Conservation (phyloP, 495 filamentous ascomycete species). For the Annulohypoxylon moriforme region DNA sequence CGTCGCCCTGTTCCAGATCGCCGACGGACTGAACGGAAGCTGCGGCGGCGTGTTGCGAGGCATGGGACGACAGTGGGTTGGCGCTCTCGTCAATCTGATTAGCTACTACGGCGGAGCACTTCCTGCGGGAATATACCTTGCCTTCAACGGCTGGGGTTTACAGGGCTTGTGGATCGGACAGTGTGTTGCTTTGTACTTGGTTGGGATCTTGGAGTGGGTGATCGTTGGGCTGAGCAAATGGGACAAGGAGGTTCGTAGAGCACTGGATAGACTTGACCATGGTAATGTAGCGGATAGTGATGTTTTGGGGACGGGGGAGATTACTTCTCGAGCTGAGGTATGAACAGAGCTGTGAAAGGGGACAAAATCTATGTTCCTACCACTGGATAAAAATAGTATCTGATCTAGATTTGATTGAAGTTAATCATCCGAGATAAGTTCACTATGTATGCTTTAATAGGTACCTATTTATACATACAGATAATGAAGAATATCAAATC, state of each 20-base stretch:
- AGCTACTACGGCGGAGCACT: slow-evolving; percentile 89
- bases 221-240: slow-evolving; percentile 84
- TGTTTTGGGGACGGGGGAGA: not conserved
- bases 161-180: slow-evolving; percentile 88
- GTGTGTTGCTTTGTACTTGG: slow-evolving; percentile 88
- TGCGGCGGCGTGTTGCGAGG: slow-evolving; percentile 86
- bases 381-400: not conserved
- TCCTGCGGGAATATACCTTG: slow-evolving; percentile 85
- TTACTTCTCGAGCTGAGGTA: slow-evolving; percentile 19
- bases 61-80: slow-evolving; percentile 90
- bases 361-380: not conserved
- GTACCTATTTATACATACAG: not conserved
- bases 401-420: not conserved
- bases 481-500: not conserved
- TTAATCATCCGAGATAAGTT: not conserved
- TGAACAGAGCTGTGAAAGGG: slow-evolving; percentile 3
- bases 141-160: slow-evolving; percentile 90
- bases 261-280: slow-evolving; percentile 79
- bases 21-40: slow-evolving; percentile 86
- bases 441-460: not conserved
- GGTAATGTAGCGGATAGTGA: slow-evolving; percentile 46
- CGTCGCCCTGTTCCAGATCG: slow-evolving; percentile 94
- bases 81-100: slow-evolving; percentile 87
- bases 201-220: slow-evolving; percentile 82
- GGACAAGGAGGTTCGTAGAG: slow-evolving; percentile 79